Percentiles rank a stretch among this genome's conserved stretches.
Conservation (phyloP, 108 stramenopile genomes). For the Schizochytrium sp. region DNA sequence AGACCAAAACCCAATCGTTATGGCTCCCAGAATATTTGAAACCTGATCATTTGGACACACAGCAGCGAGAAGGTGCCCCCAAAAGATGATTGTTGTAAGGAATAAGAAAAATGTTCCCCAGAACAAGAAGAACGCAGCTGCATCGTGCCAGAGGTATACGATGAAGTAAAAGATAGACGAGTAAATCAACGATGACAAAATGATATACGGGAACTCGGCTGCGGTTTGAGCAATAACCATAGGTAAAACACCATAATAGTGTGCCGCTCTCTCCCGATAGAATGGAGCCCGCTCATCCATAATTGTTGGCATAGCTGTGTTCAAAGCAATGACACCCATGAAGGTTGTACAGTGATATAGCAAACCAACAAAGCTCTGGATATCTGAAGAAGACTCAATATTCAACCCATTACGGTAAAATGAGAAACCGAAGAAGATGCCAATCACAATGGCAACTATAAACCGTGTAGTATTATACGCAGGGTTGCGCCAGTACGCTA, state of each 20-base stretch:
- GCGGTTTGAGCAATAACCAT: conserved; percentile 48
- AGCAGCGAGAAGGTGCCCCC: conserved; percentile 22
- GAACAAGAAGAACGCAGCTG: conserved; percentile 10
- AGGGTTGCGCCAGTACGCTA: conserved; percentile 74
- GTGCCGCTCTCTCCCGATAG: conserved; percentile 74
- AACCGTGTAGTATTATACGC: conserved; percentile 72
- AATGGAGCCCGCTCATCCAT: conserved; percentile 72
- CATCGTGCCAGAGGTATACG: not conserved
- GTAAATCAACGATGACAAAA: not conserved
- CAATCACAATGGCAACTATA: conserved; percentile 65
- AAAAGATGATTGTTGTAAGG: conserved; percentile 11
- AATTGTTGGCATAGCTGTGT: conserved; percentile 73
- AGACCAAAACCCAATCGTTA: not conserved
- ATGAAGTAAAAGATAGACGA: conserved; percentile 44
- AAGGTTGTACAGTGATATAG: conserved; percentile 14
- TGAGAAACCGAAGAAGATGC: conserved; percentile 70
- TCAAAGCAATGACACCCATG: conserved; percentile 73
- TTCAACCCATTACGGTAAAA: conserved; percentile 49
- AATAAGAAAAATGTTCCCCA: not conserved
- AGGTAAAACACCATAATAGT: conserved; percentile 66
- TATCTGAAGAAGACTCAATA: conserved; percentile 23
- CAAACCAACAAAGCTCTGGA: conserved; percentile 19
- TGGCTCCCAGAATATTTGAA: not conserved
- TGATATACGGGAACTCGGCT: conserved; percentile 39
- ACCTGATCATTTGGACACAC: conserved; percentile 28